Conservation (phyloP, 2,329 filamentous ascomycete species). For the Coniochaeta sp. region DNA sequence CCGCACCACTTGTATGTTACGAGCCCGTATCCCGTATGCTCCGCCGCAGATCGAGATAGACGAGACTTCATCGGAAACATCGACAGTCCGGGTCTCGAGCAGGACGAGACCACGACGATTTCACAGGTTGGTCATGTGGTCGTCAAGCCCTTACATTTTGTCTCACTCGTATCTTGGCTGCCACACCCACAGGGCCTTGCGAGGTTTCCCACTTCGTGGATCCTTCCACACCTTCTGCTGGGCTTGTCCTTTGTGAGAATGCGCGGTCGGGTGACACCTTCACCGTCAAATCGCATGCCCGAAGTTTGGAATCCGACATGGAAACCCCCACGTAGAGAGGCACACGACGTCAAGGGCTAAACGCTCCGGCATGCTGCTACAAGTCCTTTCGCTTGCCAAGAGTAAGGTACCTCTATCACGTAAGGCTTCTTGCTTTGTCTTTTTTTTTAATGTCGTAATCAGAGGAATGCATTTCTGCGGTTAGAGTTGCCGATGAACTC, state of each 20-base stretch:
- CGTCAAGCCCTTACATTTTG: not conserved
- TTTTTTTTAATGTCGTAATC: no score
- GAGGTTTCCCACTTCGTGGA: not conserved
- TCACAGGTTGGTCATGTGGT: not conserved
- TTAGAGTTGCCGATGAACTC: no score
- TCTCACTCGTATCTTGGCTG: not conserved
- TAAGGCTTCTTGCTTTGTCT: not conserved
- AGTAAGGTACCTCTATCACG: not conserved
- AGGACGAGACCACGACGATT: not conserved
- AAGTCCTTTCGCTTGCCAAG: not conserved
- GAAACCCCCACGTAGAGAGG: not conserved
- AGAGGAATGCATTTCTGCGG: no score
- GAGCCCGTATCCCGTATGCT: not conserved
- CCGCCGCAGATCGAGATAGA: not conserved
- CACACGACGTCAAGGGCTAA: not conserved
- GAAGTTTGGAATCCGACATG: no score
- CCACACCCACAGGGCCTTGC: not conserved
- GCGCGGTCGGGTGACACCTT: not conserved
- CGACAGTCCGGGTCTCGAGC: no score
- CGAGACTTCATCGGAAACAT: not conserved
- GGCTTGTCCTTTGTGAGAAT: not conserved
- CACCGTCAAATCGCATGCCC: not conserved
- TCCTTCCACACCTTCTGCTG: not conserved
- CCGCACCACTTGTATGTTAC: not conserved
- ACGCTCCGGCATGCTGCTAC: no score